These are phyloP conservation scores for Rubroboletus pulcherrimus DNA, from an alignment of 768 basidiomycete genomes.

Conservation along the genomic window DNA sequence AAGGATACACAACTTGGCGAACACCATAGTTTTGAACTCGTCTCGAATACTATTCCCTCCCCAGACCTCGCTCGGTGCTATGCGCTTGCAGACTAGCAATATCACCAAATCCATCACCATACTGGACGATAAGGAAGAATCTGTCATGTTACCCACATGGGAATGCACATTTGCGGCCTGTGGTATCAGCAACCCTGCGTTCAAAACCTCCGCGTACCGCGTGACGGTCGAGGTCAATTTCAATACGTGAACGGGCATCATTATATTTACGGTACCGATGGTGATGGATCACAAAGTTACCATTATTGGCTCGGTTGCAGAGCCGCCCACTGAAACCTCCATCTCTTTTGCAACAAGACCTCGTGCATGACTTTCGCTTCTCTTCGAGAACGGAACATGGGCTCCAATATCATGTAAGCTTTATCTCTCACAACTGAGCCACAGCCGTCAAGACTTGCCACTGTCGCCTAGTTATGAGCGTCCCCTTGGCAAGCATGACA, in stretches of 20 bases:
- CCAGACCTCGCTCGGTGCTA: no score
- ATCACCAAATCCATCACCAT: neutral
- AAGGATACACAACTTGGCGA: slow-evolving; percentile 21
- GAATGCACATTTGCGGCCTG: neutral
- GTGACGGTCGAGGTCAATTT: slow-evolving; percentile 22
- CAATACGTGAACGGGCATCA: slow-evolving; percentile 28
- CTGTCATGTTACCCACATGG: neutral
- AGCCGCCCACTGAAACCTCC: neutral
- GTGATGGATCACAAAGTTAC: slow-evolving; percentile 23
- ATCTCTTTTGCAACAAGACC: slow-evolving; percentile 19
- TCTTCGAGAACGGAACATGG: slow-evolving; percentile 23
- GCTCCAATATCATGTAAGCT: slow-evolving; percentile 18
- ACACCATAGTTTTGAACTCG: neutral
- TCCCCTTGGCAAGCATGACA: slow-evolving; percentile 5
- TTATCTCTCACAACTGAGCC: neutral
- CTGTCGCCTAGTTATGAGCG: slow-evolving; percentile 6
- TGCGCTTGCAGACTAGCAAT: neutral
- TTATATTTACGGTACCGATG: slow-evolving; percentile 31
- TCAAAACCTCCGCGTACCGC: slow-evolving; percentile 21
- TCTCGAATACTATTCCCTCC: neutral
- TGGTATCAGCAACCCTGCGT: slow-evolving; percentile 5
- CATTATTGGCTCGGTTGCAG: slow-evolving; percentile 15
- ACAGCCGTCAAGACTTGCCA: neutral
- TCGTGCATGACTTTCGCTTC: slow-evolving; percentile 24
- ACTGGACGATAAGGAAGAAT: slow-evolving; percentile 4